Evolutionary conservation across 805 yeast genomes (phyloP), one percentile per base, ranked within the genome.

Genomic region (Groenewaldozyma tartarivorans): DNA sequence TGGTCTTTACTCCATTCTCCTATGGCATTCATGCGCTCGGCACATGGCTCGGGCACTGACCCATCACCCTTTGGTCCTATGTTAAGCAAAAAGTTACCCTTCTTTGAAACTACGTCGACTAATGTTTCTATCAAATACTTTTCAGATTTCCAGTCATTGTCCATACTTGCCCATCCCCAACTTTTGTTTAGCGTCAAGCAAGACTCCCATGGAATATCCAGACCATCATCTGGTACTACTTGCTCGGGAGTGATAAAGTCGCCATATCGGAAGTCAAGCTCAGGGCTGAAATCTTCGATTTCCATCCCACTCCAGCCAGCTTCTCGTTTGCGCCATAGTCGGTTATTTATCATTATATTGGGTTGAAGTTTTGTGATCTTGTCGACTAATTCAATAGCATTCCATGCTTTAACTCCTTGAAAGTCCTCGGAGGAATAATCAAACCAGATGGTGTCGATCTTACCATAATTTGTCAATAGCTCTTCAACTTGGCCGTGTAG

Each of bases 61-160:
- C 50, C 50, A 36, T 47, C 47, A 3, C 41, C 47, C 27, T 29
- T 38, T 5, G 50, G 50, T 13, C 50, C 50, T 15, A 47, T 43
- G 29, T 45, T 43, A 11, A 47, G 43, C 39, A 47, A 35, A 11
- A 45, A 33, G 39, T 45, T 47, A 7, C 48, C 48, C 3, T 45
- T 47, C 18, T 40, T 37, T 7, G 48, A 42, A 5, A 45, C 48
- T 5, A 43, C 37, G 26, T 36, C 40, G 24, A 31, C 20, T 30
- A 47, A 30, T 26, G 40, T 40, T 21, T 35, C 32, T 20, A 45
- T 34, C 9, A 47, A 26, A 35, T 22, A 16, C 17, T 40, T 38
- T 5, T 38, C n/a, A 5, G 50, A 22, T 33, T 44, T 42, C 26
- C 33, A 47, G 19, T 41, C 34, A 7, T 35, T 26, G 36, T 47